Base-by-base conservation (phyloP, 2,329 filamentous ascomycete genomes). In the Fusarium cicatricum region DNA sequence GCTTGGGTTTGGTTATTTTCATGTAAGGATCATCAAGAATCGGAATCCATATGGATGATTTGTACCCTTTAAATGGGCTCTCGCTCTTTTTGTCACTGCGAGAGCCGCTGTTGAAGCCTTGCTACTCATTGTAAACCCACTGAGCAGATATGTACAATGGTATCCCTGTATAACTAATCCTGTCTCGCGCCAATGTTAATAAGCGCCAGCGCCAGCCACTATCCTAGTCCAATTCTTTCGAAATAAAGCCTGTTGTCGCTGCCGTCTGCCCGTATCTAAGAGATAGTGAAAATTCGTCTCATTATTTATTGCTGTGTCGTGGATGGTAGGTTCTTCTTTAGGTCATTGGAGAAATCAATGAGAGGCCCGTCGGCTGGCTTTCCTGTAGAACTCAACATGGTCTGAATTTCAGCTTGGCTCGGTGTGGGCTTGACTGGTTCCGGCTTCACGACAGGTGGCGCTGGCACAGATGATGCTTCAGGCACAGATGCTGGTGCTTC, bases 311-410 rank as follows among this genome's bases (percentile, higher is more conserved):
- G 50, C 45, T 65, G 61, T 12, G 57, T 57, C 19, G 55, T 62
- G 23, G 68, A 52, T 4, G 82, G 82, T 32, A 86, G 64, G 19
- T 75, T 70, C 52, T 79, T 81, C 70, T 81, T 81, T 69, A 87
- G 37, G 52, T 87, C 84, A 11, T 78, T 66, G 14, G 80, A 75
- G 53, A 88, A 86, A 68, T 87, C 82, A 29, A 87, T 77, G 41
- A 86, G 71, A 2, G 83, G 80, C 0, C 82, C 82, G 1, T 79
- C 72, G 5, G 76, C 73, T 15, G 74, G 76, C 52, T 76, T 77
- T 11, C 82, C 80, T 5, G 83, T 85, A 9, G 77, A 71, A 26
- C 74, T 67, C 15, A 85, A 73, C 71, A 84, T 66, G 10, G 61
- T 52, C 31, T 79, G 67, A 31, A 84, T 79, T 43, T 81, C 77